Evolutionary conservation across 768 basidiomycete species (phyloP), one percentile per base, ranked within the genome.

Genomic region (Mycena chlorophos): DNA sequence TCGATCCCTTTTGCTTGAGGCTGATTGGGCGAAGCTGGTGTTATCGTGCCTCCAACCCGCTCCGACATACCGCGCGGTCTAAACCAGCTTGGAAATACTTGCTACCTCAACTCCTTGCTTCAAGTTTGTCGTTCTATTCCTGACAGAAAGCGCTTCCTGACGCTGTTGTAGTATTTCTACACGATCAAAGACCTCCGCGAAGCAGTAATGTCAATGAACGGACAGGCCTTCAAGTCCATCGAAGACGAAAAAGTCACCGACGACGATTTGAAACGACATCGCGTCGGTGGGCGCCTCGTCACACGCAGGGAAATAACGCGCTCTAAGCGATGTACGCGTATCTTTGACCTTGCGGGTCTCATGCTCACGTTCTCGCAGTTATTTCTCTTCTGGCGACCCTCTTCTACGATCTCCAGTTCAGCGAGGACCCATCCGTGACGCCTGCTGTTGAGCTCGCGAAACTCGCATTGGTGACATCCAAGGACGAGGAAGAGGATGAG

Each of bases 131-230:
- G 12, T 39, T 55, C 31, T 40, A 12, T n/a, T 37, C 49, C 20
- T 23, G 8, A 8, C 40, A 42, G 40, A 22, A 14, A 28, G n/a
- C 22, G 37, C 43, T 37, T 23, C 17, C 42, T 22, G 47, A 46
- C 40, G 28, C 17, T 47, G 49, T 10, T 23, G n/a, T 67, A 96
- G 88, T 97, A 96, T 69, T 95, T 97, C 68, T 96, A 94, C 69
- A 96, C 94, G n/a, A 93, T 97, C 70, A 89, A 84, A 66, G 91
- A 94, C 30, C 81, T 97, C 25, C 82, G 94, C 28, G 85, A 87
- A 19, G 86, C 89, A 5, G 84, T 96, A 8, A 74, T 73, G 27
- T 82, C 79, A 19, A 77, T 86, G 74, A 79, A 78, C 23, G 78
- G 81, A 54, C 66, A 78, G 34, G 81, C 80, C 46, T 53, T 78